phyloP scores from a whole-genome alignment of 345 rosid species.

The Pseudoturritis turrita region DNA sequence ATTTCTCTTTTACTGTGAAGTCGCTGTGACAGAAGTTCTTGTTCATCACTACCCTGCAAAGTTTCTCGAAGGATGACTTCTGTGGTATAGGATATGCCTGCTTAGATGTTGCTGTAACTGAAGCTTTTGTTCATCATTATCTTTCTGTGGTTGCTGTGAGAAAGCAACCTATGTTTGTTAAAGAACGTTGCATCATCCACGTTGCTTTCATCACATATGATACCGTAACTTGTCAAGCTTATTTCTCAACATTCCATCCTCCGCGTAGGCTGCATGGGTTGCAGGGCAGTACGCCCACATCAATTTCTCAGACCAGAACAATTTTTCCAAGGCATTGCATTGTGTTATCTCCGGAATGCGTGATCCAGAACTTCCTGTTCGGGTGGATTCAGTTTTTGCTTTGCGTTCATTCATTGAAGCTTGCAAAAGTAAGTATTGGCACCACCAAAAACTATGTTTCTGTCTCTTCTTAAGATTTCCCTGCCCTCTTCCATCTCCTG shows the following conservation, averaged over 20 bases:
- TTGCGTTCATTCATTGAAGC: conserved; percentile 93
- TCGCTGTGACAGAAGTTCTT: background rate
- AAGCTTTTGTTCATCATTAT: background rate
- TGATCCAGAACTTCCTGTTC: conserved; percentile 95
- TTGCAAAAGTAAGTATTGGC: conserved; percentile 54
- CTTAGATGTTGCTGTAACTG: background rate
- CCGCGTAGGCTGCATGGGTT: conserved; percentile 93
- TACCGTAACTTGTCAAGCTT: background rate
- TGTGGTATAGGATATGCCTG: conserved; percentile 10
- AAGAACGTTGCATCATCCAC: conserved; percentile 9
- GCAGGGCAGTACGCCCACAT: conserved; percentile 95
- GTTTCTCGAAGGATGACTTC: background rate
- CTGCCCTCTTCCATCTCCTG: background rate
- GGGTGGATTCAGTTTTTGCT: conserved; percentile 98
- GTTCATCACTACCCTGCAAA: background rate
- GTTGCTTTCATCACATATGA: conserved; percentile 2
- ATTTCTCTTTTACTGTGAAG: background rate
- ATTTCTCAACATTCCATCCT: conserved; percentile 4
- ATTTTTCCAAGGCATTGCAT: conserved; percentile 76
- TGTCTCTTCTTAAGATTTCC: background rate
- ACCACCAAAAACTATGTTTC: background rate
- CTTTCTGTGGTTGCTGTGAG: background rate
- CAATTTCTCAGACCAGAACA: conserved; percentile 73
- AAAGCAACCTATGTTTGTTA: conserved; percentile 8
- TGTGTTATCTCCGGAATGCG: conserved; percentile 90